Conservation (phyloP, 1,284 basidiomycete genomes). For the Cryptococcus sp. region DNA sequence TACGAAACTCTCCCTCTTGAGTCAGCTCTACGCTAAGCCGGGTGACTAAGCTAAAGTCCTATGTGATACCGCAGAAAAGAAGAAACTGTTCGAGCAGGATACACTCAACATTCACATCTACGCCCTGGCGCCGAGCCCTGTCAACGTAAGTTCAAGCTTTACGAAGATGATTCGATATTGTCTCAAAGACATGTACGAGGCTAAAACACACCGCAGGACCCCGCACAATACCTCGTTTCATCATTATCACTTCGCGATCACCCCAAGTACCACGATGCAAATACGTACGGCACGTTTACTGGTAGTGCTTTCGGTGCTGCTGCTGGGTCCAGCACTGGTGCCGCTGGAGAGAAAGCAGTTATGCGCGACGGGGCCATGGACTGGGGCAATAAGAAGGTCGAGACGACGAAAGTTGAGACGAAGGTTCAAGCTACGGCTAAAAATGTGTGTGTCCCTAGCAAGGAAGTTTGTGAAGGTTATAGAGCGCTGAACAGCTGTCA, state of each 20-base stretch:
- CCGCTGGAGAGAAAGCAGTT: conserved; percentile 12
- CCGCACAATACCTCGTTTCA: conserved; percentile 36
- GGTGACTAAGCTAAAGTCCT: neutral
- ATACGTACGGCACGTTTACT: conserved; percentile 40
- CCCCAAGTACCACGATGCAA: conserved; percentile 24
- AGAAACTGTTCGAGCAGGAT: conserved; percentile 33
- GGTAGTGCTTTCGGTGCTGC: conserved; percentile 29
- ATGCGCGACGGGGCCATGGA: conserved; percentile 36
- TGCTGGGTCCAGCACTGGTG: neutral
- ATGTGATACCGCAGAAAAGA: conserved; percentile 32
- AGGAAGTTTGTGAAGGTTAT: conserved; percentile 8
- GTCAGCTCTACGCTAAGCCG: neutral
- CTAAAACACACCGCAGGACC: conserved; percentile 34
- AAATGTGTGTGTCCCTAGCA: conserved; percentile 1
- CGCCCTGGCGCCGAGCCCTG: conserved; percentile 31
- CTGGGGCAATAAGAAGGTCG: conserved; percentile 17
- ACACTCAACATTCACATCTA: conserved; percentile 43
- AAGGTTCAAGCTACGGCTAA: conserved; percentile 1
- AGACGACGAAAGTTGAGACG: neutral
- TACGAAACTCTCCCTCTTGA: neutral
- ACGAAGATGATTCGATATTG: neutral
- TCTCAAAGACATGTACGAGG: neutral
- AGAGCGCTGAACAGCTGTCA: conserved; percentile 1
- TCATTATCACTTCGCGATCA: conserved; percentile 26
- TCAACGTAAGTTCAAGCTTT: conserved; percentile 26